Evolutionary conservation across 352 stramenopile genomes (phyloP).

Genomic region (Globisporangium spinosum): DNA sequence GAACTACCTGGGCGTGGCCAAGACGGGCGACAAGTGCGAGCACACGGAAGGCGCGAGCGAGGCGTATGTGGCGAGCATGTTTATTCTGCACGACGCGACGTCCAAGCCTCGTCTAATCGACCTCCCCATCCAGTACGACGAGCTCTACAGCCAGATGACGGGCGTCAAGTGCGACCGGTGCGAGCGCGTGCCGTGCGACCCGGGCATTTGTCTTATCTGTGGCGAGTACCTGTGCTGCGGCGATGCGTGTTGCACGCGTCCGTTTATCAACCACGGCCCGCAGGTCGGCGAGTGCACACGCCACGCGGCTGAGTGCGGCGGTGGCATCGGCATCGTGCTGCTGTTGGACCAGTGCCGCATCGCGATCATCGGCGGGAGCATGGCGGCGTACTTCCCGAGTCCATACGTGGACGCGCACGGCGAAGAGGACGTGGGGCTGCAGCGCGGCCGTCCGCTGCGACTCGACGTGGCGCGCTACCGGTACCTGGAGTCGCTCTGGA

Average conservation of each 20-base stretch:
- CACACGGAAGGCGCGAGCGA: constrained; percentile 84
- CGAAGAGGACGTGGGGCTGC: constrained; percentile 81
- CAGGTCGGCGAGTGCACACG: constrained; percentile 83
- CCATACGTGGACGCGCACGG: constrained; percentile 84
- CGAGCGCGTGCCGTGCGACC: constrained; percentile 60
- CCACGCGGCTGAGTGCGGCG: constrained; percentile 80
- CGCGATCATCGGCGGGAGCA: constrained; percentile 76
- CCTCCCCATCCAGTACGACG: constrained; percentile 81
- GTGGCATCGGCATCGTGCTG: constrained; percentile 80
- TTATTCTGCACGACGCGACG: constrained; percentile 73
- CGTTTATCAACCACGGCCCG: constrained; percentile 70
- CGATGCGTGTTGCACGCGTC: constrained; percentile 78
- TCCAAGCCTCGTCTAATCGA: constrained; percentile 65
- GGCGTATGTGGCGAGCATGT: constrained; percentile 86
- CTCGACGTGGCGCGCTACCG: constrained; percentile 70
- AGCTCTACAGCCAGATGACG: constrained; percentile 76
- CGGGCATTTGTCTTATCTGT: constrained; percentile 80
- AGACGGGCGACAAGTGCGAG: constrained; percentile 77
- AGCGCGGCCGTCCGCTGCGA: constrained; percentile 73
- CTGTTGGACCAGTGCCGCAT: constrained; percentile 84
- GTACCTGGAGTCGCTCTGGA: constrained; percentile 79
- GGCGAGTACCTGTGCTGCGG: constrained; percentile 81
- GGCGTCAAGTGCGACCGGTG: constrained; percentile 69
- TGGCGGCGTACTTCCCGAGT: constrained; percentile 83
- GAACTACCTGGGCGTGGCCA: constrained; percentile 58